Percentiles rank a stretch among this genome's conserved stretches.
Evolutionary conservation across 2,329 filamentous ascomycete species (phyloP).

Genomic region (Chalaropsis ovoidea): DNA sequence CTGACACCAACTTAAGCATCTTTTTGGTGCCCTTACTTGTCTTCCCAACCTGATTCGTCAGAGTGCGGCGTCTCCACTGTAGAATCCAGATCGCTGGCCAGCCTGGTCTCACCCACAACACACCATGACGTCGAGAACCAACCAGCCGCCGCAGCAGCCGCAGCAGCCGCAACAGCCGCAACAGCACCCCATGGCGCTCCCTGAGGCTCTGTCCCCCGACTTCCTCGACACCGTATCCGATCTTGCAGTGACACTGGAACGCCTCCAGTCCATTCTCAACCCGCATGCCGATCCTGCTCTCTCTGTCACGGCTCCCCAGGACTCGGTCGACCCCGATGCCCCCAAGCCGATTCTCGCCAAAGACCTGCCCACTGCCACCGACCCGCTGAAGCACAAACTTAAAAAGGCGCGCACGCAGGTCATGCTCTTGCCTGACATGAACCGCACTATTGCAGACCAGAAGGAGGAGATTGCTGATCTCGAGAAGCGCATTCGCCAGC

Average conservation of each 20-base stretch:
- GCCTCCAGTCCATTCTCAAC: slow-evolving; percentile 46
- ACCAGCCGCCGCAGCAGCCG: slow-evolving; percentile 3
- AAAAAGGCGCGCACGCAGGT: slow-evolving; percentile 63
- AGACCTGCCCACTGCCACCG: slow-evolving; percentile 68
- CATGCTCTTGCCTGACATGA: slow-evolving; percentile 58
- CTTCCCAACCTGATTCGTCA: not conserved
- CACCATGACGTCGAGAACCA: slow-evolving; percentile 11
- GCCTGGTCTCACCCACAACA: slow-evolving; percentile 8
- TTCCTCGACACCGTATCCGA: slow-evolving; percentile 78
- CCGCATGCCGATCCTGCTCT: slow-evolving; percentile 29
- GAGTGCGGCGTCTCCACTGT: not conserved
- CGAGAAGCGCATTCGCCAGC: slow-evolving; percentile 51
- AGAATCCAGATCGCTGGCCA: not conserved
- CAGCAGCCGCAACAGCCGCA: slow-evolving; percentile 28
- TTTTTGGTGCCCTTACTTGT: too few relatives aligned
- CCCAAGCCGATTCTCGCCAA: slow-evolving; percentile 45
- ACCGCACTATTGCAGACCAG: slow-evolving; percentile 57
- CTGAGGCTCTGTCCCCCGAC: slow-evolving; percentile 63
- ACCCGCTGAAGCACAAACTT: slow-evolving; percentile 71
- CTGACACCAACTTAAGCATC: too few relatives aligned
- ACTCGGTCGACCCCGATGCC: slow-evolving; percentile 28
- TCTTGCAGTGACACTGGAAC: slow-evolving; percentile 65
- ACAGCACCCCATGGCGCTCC: slow-evolving; percentile 41
- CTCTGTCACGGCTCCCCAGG: slow-evolving; percentile 1
- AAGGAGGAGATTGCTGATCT: slow-evolving; percentile 58